Base-by-base conservation (phyloP, 2,329 filamentous ascomycete genomes). In the Calonectria leucothoes region DNA sequence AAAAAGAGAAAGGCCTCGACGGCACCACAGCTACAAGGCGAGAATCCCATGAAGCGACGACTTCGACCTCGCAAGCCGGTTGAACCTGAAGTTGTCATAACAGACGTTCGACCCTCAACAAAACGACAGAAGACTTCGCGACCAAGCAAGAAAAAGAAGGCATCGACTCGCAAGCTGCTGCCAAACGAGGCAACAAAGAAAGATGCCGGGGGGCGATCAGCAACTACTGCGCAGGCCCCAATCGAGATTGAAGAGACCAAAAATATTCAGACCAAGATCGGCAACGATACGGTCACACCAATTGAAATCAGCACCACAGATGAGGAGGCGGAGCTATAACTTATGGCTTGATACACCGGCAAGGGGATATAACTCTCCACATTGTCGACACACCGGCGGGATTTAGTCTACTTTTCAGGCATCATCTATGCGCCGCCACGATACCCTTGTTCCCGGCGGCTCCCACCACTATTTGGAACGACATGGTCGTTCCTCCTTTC, bases 41-140 rank as follows among this genome's bases (percentile, higher is more conserved):
- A 72, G 10, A 72, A 72, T 23, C 71, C 73, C 17, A 68, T 74
- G 57, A 80, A 76, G 48, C 72, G 77, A 72, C 75, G 74, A 55
- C 74, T 80, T 6, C 74, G 78, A 42, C 75, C 78, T 2, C 74
- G 77, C 59, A 80, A 80, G 25, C 64, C 67, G 39, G 49, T 25
- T n/a, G 70, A 77, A 12, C 27, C 64, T 14, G 66, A 74, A 29
- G 29, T 70, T 29, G 61, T 55, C 20, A 57, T 55, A 20, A 51
- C 65, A 11, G 70, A 71, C 33, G 59, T 66, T n/a, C 72, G 70
- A 31, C 71, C 75, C 29, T 35, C 65, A 37, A 63, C 65, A n/a
- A 75, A 74, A 45, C 45, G 49, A 25, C 57, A 45, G 23, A 72
- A 69, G 45, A 51, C 63, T 48, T 33, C 66, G 39, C 69, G 45